A percentile compares a stretch with the other conserved stretches of the same genome.
phyloP scores from a whole-genome alignment of 2,329 filamentous ascomycete genomes.

The Aspergillus neoniger region DNA sequence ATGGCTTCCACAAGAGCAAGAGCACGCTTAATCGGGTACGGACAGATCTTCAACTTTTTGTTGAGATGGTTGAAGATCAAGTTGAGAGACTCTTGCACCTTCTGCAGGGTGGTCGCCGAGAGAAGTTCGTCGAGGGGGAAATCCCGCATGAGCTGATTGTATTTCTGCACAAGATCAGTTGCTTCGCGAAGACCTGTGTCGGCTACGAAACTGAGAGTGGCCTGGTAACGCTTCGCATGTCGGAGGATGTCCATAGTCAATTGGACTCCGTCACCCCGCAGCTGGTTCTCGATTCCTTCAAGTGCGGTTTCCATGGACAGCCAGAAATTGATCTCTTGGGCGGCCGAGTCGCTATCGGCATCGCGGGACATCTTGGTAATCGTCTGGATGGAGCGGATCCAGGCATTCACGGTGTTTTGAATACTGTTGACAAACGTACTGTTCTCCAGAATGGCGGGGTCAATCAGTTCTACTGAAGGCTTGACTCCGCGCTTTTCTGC shows the following conservation, averaged over 20 bases:
- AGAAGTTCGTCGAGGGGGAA: slow-evolving; percentile 94
- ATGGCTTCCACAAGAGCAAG: slow-evolving; percentile 96
- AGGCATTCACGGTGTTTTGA: slow-evolving; percentile 90
- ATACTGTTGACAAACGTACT: slow-evolving; percentile 91
- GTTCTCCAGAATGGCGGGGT: slow-evolving; percentile 74
- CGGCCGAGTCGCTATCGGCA: slow-evolving; percentile 74
- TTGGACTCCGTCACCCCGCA: slow-evolving; percentile 83
- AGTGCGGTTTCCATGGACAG: slow-evolving; percentile 92
- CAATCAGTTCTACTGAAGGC: slow-evolving; percentile 77
- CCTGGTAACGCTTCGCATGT: slow-evolving; percentile 96
- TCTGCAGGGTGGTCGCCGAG: slow-evolving; percentile 84
- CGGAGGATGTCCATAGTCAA: slow-evolving; percentile 93
- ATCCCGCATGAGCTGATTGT: slow-evolving; percentile 98
- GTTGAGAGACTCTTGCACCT: slow-evolving; percentile 83
- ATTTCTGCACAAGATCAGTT: slow-evolving; percentile 94
- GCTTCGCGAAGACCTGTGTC: slow-evolving; percentile 96
- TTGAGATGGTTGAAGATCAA: slow-evolving; percentile 94
- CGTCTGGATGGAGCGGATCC: slow-evolving; percentile 97
- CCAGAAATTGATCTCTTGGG: slow-evolving; percentile 99
- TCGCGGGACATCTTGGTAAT: slow-evolving; percentile 95
- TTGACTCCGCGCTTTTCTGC: slow-evolving; percentile 67
- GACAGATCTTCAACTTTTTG: slow-evolving; percentile 95
- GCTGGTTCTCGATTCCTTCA: slow-evolving; percentile 85
- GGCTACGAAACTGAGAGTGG: slow-evolving; percentile 92
- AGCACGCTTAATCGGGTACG: slow-evolving; percentile 89